Evolutionary conservation across 305 asterid genomes (phyloP).

Genomic region (Fraxinus latifolia): DNA sequence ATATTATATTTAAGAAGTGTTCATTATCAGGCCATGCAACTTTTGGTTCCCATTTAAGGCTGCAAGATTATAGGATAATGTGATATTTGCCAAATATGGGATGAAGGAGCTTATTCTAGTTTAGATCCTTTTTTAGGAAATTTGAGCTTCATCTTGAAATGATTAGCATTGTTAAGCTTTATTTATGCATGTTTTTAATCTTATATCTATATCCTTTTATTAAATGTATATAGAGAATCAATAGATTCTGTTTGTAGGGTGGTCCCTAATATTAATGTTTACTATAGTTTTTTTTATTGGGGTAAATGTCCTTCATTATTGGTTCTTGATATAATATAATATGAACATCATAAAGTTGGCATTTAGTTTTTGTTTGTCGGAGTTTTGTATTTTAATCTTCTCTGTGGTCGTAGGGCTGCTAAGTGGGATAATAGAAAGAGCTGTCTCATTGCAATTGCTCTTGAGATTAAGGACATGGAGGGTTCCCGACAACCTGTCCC

Average conservation of each 20-base stretch:
- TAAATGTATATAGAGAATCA: conserved; percentile 27
- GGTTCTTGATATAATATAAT: conserved; percentile 9
- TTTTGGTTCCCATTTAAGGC: conserved; percentile 14
- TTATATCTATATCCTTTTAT: neutral
- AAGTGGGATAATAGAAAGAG: neutral
- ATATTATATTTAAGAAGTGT: neutral
- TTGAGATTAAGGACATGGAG: neutral
- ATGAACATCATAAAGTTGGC: conserved; percentile 4
- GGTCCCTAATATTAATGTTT: conserved; percentile 32
- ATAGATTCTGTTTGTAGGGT: conserved; percentile 47
- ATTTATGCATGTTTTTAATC: conserved; percentile 7
- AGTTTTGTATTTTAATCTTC: neutral
- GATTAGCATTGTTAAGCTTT: conserved; percentile 21
- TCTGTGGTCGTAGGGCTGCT: neutral
- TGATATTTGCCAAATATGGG: conserved; percentile 32
- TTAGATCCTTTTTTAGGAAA: conserved; percentile 33
- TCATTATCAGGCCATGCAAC: conserved; percentile 21
- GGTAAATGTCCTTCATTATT: conserved; percentile 19
- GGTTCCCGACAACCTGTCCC: neutral
- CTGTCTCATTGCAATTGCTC: neutral
- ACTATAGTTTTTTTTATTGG: neutral
- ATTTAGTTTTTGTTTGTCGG: neutral
- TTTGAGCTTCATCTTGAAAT: conserved; percentile 22
- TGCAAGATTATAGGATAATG: conserved; percentile 16
- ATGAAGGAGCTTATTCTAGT: conserved; percentile 10